Conservation (phyloP, 2,329 filamentous ascomycete species). For the Sordariomycetes sp. region DNA sequence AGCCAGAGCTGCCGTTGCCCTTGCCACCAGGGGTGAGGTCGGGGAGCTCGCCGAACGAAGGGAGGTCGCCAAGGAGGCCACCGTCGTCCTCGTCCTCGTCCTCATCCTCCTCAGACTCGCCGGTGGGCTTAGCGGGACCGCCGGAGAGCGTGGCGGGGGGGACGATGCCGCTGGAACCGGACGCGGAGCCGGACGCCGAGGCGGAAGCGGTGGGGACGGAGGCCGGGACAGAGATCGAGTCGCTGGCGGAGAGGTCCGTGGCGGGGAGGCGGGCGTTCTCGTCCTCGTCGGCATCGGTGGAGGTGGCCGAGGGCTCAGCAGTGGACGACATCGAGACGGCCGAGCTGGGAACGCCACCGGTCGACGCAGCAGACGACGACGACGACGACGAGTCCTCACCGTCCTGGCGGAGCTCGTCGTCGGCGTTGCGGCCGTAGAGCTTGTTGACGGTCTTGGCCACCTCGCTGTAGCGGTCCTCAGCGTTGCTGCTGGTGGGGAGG, state of each 20-base stretch:
- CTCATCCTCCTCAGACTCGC: not conserved
- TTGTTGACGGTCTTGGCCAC: conserved; percentile 21
- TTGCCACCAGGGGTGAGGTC: conserved; percentile 9
- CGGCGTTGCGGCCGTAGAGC: conserved; percentile 14
- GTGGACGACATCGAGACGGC: not conserved
- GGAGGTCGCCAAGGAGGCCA: not conserved
- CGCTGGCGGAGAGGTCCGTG: not conserved
- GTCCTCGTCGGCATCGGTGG: too few relatives aligned
- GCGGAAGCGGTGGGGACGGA: not conserved
- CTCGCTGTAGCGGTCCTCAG: conserved; percentile 19
- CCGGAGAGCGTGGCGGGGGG: not conserved
- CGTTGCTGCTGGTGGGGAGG: conserved; percentile 9
- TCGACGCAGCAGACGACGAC: not conserved
- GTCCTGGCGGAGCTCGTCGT: too few relatives aligned
- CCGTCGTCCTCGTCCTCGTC: not conserved
- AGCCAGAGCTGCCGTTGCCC: not conserved
- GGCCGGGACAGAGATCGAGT: not conserved
- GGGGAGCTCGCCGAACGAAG: not conserved
- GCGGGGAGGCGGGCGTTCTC: not conserved
- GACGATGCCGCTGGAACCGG: not conserved
- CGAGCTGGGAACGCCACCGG: not conserved
- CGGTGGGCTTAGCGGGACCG: not conserved
- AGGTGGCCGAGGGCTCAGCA: too few relatives aligned
- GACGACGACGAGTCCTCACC: not conserved
- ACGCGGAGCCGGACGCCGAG: not conserved